These are phyloP conservation scores for Gracilaria vermiculophylla DNA, from an alignment of 23 red algal species.

Conservation along the genomic window DNA sequence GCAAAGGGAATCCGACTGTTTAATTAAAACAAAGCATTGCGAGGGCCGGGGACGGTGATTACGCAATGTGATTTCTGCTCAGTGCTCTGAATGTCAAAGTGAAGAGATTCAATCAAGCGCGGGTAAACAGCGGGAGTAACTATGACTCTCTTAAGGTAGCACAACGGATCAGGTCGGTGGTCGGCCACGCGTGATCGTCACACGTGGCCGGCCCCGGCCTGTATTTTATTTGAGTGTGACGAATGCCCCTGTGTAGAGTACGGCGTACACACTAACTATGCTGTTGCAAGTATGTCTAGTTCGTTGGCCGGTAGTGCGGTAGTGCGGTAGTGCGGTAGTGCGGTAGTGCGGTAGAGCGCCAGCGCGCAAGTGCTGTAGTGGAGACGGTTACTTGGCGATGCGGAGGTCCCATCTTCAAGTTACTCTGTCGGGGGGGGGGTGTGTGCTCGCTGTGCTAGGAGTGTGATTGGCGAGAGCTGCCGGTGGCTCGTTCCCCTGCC, in stretches of 20 bases:
- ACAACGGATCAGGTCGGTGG: too few relatives aligned
- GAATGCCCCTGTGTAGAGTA: neutral
- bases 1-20: conserved; percentile 32
- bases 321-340: too few relatives aligned
- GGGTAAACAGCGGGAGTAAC: conserved; percentile 37
- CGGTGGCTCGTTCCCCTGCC: too few relatives aligned
- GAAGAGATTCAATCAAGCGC: conserved; percentile 35
- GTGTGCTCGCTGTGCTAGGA: too few relatives aligned
- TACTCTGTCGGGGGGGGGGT: too few relatives aligned
- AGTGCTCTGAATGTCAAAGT: conserved; percentile 31
- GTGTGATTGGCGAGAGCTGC: too few relatives aligned
- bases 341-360: too few relatives aligned
- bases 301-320: neutral
- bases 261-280: neutral
- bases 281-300: neutral
- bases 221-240: neutral
- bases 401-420: too few relatives aligned
- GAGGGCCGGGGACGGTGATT: conserved; percentile 32
- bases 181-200: too few relatives aligned
- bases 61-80: conserved; percentile 38
- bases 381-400: too few relatives aligned
- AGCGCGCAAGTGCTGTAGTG: too few relatives aligned
- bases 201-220: neutral
- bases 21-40: conserved; percentile 41
- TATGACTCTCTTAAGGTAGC: conserved; percentile 36